Evolutionary conservation across 2,329 filamentous ascomycete species (phyloP).

Genomic region (Xylaria sp.): DNA sequence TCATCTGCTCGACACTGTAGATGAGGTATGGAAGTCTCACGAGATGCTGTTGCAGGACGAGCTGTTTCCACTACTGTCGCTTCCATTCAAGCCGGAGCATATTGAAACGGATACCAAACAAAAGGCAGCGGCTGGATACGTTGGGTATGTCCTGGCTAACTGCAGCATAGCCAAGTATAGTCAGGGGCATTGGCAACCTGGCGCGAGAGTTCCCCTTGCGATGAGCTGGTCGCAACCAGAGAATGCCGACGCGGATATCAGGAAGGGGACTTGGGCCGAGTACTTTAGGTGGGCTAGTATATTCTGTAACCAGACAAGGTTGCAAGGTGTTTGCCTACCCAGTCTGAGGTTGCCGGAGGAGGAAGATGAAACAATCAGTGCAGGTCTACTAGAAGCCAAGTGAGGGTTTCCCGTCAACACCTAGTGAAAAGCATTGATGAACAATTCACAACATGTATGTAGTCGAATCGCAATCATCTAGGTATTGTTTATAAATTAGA

Average conservation of each 20-base stretch:
- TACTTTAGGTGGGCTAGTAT: neutral
- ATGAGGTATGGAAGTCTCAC: neutral
- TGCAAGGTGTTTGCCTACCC: neutral
- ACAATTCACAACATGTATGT: no score
- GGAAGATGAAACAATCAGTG: neutral
- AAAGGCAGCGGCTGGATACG: neutral
- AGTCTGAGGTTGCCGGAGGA: neutral
- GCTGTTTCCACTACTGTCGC: neutral
- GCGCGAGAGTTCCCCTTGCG: neutral
- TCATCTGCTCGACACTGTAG: neutral
- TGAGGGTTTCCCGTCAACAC: neutral
- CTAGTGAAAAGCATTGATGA: no score
- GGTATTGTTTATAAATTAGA: no score
- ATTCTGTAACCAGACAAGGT: neutral
- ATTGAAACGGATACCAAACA: neutral
- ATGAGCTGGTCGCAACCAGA: neutral
- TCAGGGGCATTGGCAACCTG: neutral
- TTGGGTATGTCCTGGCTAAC: neutral
- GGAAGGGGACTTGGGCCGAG: neutral
- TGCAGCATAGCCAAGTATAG: neutral
- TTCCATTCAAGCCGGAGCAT: neutral
- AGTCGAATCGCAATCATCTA: no score
- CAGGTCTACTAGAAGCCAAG: neutral
- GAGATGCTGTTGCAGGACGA: neutral
- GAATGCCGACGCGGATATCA: neutral